Evolutionary conservation across 75 land plant genomes (phyloP), one percentile per base, ranked within the genome.

Genomic region (Selaginella tamariscina): DNA sequence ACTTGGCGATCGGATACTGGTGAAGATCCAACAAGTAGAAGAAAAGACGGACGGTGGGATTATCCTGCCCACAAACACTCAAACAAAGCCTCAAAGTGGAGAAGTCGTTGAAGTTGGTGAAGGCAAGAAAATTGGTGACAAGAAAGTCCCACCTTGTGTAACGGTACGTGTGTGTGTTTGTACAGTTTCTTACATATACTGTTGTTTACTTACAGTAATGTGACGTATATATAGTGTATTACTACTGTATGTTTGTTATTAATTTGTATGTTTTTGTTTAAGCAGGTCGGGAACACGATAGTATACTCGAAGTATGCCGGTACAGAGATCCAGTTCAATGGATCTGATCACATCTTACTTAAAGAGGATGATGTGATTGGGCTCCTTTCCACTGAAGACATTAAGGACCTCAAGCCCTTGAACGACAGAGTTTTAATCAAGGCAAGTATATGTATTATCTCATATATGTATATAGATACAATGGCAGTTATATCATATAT

Each of bases 351-450:
- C 66, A 79, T 89, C 2, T 66, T 89, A 21, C 63, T 84, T 62
- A 89, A 86, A 74, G 94, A 89, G 65, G 94, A 86, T 71, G 94
- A 89, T 74, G 80, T 89, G 49, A 76, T 84, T 31, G 94, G 94
- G 11, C 72, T 86, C 54, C 90, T 89, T 31, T 80, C 84, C 23
- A 82, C 87, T 27, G 87, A 89, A 66, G 94, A 89, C 66, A 70
- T 86, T 28, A 84, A 84, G 75, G 94, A 89, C 33, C 68, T 89
- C 65, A 72, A 89, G 69, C 94, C 93, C 32, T 73, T 84, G 30
- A 74, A 80, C 66, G 90, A 89, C 70, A 78, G 83, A 26, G 81
- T 88, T 32, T 64, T 88, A 5, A 88, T 88, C 33, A 82, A 86
- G 89, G 93, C 83, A 56, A 29, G 32, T 56, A n/a, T n/a, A n/a